A percentile compares a stretch with the other conserved stretches of the same genome.
Evolutionary conservation across 768 basidiomycete species (phyloP).

Genomic region (Dentipellis sp.): DNA sequence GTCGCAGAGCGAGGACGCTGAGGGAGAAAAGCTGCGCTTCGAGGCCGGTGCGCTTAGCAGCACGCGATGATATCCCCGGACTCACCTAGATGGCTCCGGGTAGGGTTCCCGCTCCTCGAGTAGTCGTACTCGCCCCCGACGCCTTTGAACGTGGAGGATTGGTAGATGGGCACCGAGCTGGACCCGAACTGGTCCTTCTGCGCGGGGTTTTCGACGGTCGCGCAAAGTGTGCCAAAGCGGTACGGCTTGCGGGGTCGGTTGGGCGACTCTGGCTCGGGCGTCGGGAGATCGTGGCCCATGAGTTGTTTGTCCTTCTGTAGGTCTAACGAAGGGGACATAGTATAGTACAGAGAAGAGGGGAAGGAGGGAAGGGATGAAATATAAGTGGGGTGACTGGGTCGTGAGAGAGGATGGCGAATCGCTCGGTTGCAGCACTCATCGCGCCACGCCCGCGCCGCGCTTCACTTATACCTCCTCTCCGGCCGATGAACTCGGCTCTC

Average conservation of each 20-base stretch:
- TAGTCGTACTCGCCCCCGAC: slow-evolving; percentile 87
- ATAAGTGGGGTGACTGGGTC: slow-evolving; percentile 4
- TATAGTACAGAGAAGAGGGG: neutral
- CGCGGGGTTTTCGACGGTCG: slow-evolving; percentile 83
- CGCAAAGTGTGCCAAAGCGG: slow-evolving; percentile 85
- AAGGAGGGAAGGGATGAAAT: neutral
- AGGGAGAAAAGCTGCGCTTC: neutral
- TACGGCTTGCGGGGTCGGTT: slow-evolving; percentile 61
- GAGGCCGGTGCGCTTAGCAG: neutral
- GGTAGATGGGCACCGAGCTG: slow-evolving; percentile 95
- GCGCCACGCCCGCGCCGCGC: neutral
- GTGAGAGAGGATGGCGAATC: slow-evolving; percentile 15
- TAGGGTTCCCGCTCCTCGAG: slow-evolving; percentile 92
- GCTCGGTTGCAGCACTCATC: neutral
- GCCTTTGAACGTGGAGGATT: slow-evolving; percentile 97
- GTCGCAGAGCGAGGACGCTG: neutral
- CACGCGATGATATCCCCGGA: neutral
- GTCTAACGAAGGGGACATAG: slow-evolving; percentile 2
- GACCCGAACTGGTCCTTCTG: slow-evolving; percentile 95
- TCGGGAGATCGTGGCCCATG: slow-evolving; percentile 48
- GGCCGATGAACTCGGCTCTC: neutral
- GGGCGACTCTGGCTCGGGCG: slow-evolving; percentile 78
- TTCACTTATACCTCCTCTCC: neutral
- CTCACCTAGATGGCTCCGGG: slow-evolving; percentile 86
- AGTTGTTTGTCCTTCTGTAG: slow-evolving; percentile 2